Evolutionary conservation across 768 basidiomycete genomes (phyloP), one percentile per base, ranked within the genome.

Genomic region (Leccinum obscurum): DNA sequence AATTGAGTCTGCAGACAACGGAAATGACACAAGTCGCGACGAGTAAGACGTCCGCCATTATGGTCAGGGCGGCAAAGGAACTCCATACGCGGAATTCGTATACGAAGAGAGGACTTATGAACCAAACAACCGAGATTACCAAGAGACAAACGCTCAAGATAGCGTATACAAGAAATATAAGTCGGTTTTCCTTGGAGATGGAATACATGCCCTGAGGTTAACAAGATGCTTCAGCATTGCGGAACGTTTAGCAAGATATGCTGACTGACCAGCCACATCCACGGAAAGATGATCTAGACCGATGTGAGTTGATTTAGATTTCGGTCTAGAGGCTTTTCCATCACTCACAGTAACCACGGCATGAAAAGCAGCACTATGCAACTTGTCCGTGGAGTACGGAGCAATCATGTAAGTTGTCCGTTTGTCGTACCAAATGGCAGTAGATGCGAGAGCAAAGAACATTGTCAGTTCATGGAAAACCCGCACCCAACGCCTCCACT

Each of bases 401-500:
- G 56, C 53, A 39, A 81, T 70, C 11, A 70, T 58, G 1, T 75
- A 76, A 48, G 71, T 71, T 24, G 73, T 75, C 8, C 82, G 74
- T 66, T 82, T 81, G 62, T 78, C 75, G 22, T 83, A 76, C 84
- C 84, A 85, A 59, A 83, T 68, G 2, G 69, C 76, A 3, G 78
- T 74, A 15, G 80, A 77, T 7, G 80, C 77, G 6, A 85, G 48
- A 3, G 75, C 75, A 65, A 85, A 84, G 69, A 85, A 85, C 6
- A 72, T 70, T 1, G 80, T 69, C 5, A 85, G 75, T 35, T 84
- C 82, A 13, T 84, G 64, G 60, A 68, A 74, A 34, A 81, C 82
- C 6, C 77, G 81, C 60, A 85, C 78, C 37, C 80, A 68, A 15
- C 83, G 75, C n/a, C 81, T 75, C 54, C 82, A 69, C 83, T 84